A percentile compares a stretch with the other conserved stretches of the same genome.
Evolutionary conservation across 495 filamentous ascomycete species (phyloP).

Genomic region (Alectoria sarmentosa): DNA sequence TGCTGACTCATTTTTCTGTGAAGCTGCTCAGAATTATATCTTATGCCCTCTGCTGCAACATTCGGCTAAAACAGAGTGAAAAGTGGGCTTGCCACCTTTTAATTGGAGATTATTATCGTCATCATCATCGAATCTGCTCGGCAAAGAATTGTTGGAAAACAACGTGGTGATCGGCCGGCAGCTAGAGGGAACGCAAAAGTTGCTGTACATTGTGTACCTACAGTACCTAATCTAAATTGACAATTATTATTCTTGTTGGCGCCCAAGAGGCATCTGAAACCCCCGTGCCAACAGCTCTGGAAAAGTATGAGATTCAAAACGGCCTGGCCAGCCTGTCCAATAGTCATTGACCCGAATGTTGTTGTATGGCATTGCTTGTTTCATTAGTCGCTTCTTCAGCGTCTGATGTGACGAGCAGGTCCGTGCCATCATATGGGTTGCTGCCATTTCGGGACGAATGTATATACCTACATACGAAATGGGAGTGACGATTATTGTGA

Average conservation of each 20-base stretch:
- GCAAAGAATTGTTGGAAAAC: neutral
- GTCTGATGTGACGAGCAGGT: slow-evolving; percentile 2
- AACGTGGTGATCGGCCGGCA: neutral
- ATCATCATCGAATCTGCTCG: neutral
- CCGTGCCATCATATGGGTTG: neutral
- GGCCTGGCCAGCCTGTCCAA: neutral
- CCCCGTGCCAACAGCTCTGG: neutral
- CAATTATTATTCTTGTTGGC: neutral
- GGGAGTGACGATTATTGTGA: too few relatives aligned
- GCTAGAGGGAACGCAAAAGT: neutral
- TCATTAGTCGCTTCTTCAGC: slow-evolving; percentile 4
- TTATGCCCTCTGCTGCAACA: neutral
- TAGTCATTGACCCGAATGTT: neutral
- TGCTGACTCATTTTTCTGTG: too few relatives aligned
- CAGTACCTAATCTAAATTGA: too few relatives aligned
- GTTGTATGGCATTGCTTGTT: neutral
- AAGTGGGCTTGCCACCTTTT: neutral
- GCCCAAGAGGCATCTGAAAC: neutral
- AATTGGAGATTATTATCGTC: neutral
- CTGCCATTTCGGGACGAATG: neutral
- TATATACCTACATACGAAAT: neutral
- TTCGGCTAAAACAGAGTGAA: neutral
- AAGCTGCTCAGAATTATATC: too few relatives aligned
- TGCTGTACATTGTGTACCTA: neutral
- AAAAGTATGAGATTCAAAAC: neutral